phyloP scores from a whole-genome alignment of 768 basidiomycete species.

The Suillus sp. region DNA sequence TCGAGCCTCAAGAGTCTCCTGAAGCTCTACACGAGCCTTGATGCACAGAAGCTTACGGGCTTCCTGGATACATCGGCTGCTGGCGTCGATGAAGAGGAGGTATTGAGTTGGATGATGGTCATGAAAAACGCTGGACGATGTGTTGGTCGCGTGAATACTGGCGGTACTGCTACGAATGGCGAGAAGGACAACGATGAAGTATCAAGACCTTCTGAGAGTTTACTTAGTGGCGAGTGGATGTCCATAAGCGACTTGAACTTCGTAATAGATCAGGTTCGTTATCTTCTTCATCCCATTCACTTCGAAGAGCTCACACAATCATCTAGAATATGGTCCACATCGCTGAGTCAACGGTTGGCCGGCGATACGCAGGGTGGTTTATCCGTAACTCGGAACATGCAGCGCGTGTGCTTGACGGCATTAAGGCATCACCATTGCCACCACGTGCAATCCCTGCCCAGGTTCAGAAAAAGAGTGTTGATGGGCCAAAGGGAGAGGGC shows the following conservation, averaged over 20 bases:
- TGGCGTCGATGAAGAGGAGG: slow-evolving; percentile 83
- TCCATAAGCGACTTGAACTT: slow-evolving; percentile 95
- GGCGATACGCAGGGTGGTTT: slow-evolving; percentile 96
- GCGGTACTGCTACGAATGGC: slow-evolving; percentile 53
- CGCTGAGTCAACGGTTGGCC: slow-evolving; percentile 89
- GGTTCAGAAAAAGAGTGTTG: slow-evolving; percentile 21
- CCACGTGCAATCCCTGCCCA: slow-evolving; percentile 5
- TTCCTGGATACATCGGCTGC: slow-evolving; percentile 62
- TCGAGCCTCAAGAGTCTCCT: slow-evolving; percentile 90
- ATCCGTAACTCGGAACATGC: slow-evolving; percentile 94
- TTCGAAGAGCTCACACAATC: neutral
- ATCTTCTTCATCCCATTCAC: neutral
- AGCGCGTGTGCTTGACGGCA: slow-evolving; percentile 81
- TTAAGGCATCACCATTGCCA: slow-evolving; percentile 61
- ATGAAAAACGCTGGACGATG: slow-evolving; percentile 89
- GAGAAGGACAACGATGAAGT: slow-evolving; percentile 38
- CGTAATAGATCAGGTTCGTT: slow-evolving; percentile 84
- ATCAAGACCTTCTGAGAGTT: slow-evolving; percentile 32
- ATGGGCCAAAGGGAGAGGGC: slow-evolving; percentile 30
- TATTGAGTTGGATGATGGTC: slow-evolving; percentile 96
- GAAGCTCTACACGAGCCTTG: slow-evolving; percentile 93
- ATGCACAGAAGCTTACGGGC: slow-evolving; percentile 86
- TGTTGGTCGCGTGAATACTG: slow-evolving; percentile 44
- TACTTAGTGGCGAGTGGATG: slow-evolving; percentile 85
- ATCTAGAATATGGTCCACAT: slow-evolving; percentile 94